These are phyloP conservation scores for Fusarium udum DNA, from an alignment of 2,329 filamentous ascomycete genomes.

Conservation along the genomic window DNA sequence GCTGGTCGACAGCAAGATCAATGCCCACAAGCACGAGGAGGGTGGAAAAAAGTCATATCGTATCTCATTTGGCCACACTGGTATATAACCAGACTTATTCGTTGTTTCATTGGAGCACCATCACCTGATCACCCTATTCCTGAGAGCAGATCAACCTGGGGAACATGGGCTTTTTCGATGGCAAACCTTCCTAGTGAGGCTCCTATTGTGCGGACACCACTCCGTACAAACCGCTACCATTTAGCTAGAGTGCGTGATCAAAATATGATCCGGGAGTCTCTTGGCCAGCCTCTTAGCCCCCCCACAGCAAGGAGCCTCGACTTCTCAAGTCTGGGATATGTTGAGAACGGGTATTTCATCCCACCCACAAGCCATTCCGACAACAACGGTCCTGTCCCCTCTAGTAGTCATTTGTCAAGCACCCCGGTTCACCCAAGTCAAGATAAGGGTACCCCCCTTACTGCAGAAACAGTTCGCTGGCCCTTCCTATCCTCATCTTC, in stretches of 20 bases:
- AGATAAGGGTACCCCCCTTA: neutral
- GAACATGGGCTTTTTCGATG: neutral
- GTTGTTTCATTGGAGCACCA: neutral
- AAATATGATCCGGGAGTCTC: neutral
- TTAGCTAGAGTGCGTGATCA: neutral
- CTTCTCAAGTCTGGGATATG: neutral
- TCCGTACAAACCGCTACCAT: neutral
- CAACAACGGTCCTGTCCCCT: neutral
- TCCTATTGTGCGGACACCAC: neutral
- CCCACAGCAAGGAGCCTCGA: neutral
- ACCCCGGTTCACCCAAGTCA: neutral
- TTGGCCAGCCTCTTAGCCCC: neutral
- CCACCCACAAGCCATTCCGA: neutral
- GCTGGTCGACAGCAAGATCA: neutral
- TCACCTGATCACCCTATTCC: neutral
- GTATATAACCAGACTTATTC: neutral
- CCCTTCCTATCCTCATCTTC: neutral
- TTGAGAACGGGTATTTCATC: neutral
- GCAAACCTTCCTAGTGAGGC: neutral
- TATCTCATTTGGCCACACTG: neutral
- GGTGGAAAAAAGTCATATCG: neutral
- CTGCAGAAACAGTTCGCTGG: neutral
- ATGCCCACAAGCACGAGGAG: slow-evolving; percentile 6
- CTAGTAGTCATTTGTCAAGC: neutral
- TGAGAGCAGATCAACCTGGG: neutral